phyloP scores from a whole-genome alignment of 1,284 basidiomycete species.

The Paramarasmius palmivorus region DNA sequence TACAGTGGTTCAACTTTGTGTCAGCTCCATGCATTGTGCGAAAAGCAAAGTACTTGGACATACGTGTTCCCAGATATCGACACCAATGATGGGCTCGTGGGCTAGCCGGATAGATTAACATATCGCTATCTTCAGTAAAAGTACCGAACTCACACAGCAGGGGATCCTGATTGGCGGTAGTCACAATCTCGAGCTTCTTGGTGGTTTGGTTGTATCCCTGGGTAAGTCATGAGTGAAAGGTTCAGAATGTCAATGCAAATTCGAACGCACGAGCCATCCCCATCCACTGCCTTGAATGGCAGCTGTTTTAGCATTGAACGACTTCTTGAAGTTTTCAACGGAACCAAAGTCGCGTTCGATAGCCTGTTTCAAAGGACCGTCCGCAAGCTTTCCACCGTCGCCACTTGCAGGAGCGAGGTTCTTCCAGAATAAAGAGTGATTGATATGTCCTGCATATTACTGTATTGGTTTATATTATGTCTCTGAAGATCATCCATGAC shows the following conservation, averaged over 20 bases:
- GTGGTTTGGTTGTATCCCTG: slow-evolving; percentile 73
- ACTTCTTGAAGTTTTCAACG: slow-evolving; percentile 80
- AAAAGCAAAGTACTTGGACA: slow-evolving; percentile 29
- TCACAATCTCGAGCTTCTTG: slow-evolving; percentile 85
- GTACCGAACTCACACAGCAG: slow-evolving; percentile 58
- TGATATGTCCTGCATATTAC: slow-evolving; percentile 68
- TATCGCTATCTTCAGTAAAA: neutral
- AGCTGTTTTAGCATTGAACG: slow-evolving; percentile 87
- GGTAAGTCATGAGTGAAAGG: slow-evolving; percentile 1
- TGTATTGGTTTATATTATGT: neutral
- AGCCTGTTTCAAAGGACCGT: slow-evolving; percentile 79
- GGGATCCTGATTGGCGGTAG: slow-evolving; percentile 97
- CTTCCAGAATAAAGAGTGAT: slow-evolving; percentile 97
- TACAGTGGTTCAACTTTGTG: slow-evolving; percentile 22
- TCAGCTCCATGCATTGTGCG: slow-evolving; percentile 2
- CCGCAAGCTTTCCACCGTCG: slow-evolving; percentile 67
- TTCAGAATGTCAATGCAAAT: neutral
- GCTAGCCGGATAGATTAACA: slow-evolving; percentile 36
- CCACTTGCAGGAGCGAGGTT: slow-evolving; percentile 77
- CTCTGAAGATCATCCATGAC: slow-evolving; percentile 14
- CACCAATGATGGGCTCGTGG: slow-evolving; percentile 89
- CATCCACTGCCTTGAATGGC: slow-evolving; percentile 97
- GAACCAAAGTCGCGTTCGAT: slow-evolving; percentile 87
- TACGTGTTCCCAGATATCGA: slow-evolving; percentile 97
- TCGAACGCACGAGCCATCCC: slow-evolving; percentile 87